Base-by-base conservation (phyloP, 1,139 yeast genomes). In the Suhomyces anneliseae region DNA sequence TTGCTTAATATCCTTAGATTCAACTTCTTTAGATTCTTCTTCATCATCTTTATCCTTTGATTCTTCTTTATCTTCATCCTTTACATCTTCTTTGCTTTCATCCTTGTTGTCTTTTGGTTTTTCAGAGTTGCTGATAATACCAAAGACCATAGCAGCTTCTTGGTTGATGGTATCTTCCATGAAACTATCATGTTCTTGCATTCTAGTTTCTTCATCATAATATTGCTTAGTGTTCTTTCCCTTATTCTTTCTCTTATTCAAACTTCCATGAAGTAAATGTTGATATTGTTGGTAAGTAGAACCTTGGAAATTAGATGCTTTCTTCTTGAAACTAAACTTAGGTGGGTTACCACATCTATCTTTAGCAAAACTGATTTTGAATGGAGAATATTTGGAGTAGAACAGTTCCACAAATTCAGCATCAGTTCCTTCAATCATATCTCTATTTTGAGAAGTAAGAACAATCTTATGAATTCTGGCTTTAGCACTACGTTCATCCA, bases 311-410 rank as follows among this genome's bases (percentile, higher is more conserved):
- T 48, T 53, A 3, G 51, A 42, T 6, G 58, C 52, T 43, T 66
- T 67, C 54, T 73, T 71, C 54, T 64, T 71, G 61, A 65, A 74
- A 52, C 68, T 70, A 57, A 72, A 72, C 44, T 72, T 74, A 14
- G 79, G 77, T 5, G 76, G 76, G 50, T 73, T 73, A 2, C 78
- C 80, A 59, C 80, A 75, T 50, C 80, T 60, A 53, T 75, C 80
- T 57, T 75, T 75, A 14, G 75, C 80, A 56, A 72, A 75, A 49
- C 74, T 72, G 45, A 75, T 69, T 59, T 86, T 87, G 52, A 86
- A 81, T 46, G 74, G 74, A 29, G 77, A 70, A 44, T 56, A 55
- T 41, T 45, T 54, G 34, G 49, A 24, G 44, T 55, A 55, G 39
- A 53, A 54, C 34, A 29, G 35, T 12, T 47, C 43, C 8, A 38